phyloP scores from a whole-genome alignment of 352 stramenopile genomes.

The Globisporangium rhizosaccharum region DNA sequence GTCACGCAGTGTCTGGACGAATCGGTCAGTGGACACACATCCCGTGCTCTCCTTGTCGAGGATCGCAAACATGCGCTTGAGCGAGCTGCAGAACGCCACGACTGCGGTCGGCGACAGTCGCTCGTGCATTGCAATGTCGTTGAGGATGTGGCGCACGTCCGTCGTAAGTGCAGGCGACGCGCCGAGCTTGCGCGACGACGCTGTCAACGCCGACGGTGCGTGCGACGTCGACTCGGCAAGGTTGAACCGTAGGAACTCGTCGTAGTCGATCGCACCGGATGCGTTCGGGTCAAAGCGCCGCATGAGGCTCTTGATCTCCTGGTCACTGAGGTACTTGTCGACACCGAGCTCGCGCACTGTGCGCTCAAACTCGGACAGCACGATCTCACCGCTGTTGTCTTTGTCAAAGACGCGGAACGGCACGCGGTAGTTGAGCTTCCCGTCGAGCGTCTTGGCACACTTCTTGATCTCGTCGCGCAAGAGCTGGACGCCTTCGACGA shows the following conservation, averaged over 20 bases:
- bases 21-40: slow-evolving; percentile 33
- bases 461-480: slow-evolving; percentile 69
- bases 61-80: slow-evolving; percentile 80
- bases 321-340: slow-evolving; percentile 61
- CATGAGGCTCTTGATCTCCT: slow-evolving; percentile 81
- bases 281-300: slow-evolving; percentile 67
- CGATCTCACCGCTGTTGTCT: slow-evolving; percentile 56
- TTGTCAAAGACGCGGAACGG: slow-evolving; percentile 76
- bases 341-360: slow-evolving; percentile 66
- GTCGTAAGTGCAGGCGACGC: slow-evolving; percentile 6
- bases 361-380: slow-evolving; percentile 67
- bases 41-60: slow-evolving; percentile 70
- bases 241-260: slow-evolving; percentile 78
- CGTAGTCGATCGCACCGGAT: slow-evolving; percentile 60
- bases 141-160: slow-evolving; percentile 32
- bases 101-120: slow-evolving; percentile 34
- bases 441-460: slow-evolving; percentile 73
- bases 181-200: slow-evolving; percentile 20
- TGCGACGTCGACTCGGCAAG: slow-evolving; percentile 52
- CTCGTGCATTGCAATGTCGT: slow-evolving; percentile 46
- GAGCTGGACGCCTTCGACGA: slow-evolving; percentile 66
- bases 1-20: slow-evolving; percentile 55
- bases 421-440: slow-evolving; percentile 65
- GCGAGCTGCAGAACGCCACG: slow-evolving; percentile 47
- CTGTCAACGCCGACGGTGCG: not conserved